These are phyloP conservation scores for Castanospermum australe DNA, from an alignment of 306 rosid genomes.

Conservation along the genomic window DNA sequence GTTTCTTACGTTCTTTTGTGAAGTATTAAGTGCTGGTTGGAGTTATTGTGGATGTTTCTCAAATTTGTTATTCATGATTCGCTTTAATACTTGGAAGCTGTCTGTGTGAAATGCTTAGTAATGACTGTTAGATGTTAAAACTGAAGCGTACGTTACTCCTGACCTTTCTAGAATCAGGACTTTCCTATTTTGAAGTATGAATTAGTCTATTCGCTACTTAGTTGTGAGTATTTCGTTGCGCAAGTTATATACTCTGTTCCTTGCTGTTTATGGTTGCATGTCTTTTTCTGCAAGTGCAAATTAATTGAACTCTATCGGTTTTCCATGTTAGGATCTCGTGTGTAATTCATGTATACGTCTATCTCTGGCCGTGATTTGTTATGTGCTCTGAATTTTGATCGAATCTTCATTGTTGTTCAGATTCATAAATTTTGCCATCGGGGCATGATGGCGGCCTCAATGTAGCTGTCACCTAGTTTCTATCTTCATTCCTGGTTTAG, in stretches of 20 bases:
- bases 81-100: neutral
- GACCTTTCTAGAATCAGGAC: no score
- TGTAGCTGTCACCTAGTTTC: conserved; percentile 12
- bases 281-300: neutral
- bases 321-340: neutral
- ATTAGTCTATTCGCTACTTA: no score
- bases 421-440: conserved; percentile 14
- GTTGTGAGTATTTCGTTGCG: no score
- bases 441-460: conserved; percentile 36
- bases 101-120: neutral
- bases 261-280: neutral
- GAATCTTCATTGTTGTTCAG: conserved; percentile 38
- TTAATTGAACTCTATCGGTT: neutral
- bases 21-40: neutral
- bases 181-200: no score
- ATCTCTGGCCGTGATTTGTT: neutral
- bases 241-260: no score
- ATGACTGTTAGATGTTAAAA: neutral
- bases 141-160: no score
- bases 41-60: neutral
- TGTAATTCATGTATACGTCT: neutral
- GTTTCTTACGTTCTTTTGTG: neutral
- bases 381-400: neutral
- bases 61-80: neutral
- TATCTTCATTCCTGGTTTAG: neutral